A percentile compares a stretch with the other conserved stretches of the same genome.
Conservation (phyloP, 345 rosid genomes). For the Pistacia integerrima region DNA sequence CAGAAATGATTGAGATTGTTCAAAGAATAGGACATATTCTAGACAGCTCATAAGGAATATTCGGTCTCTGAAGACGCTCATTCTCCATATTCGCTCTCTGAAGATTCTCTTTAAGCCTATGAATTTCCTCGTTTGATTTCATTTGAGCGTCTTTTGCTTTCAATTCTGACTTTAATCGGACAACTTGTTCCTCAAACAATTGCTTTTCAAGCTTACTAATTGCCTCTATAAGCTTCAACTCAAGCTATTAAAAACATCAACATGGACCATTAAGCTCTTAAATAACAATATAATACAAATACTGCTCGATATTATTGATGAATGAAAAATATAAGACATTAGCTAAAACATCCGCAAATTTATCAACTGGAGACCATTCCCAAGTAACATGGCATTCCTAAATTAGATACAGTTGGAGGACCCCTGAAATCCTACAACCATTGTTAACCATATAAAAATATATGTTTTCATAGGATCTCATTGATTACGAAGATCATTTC, state of each 20-base stretch:
- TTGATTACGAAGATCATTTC: neutral
- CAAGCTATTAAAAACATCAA: slow-evolving; percentile 48
- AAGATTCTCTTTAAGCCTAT: slow-evolving; percentile 68
- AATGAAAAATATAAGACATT: neutral
- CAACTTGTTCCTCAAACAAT: slow-evolving; percentile 78
- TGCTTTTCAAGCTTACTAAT: slow-evolving; percentile 68
- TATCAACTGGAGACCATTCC: too few relatives aligned
- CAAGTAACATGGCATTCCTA: neutral
- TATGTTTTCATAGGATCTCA: neutral
- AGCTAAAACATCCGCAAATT: neutral
- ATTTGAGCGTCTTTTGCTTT: slow-evolving; percentile 52
- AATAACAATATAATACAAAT: neutral
- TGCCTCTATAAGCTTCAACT: slow-evolving; percentile 73
- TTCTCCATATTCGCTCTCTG: slow-evolving; percentile 69
- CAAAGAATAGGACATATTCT: too few relatives aligned
- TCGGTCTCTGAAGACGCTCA: slow-evolving; percentile 1
- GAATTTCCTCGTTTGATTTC: slow-evolving; percentile 71
- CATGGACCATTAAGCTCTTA: neutral
- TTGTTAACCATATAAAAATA: too few relatives aligned
- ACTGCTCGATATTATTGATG: too few relatives aligned
- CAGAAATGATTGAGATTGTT: too few relatives aligned
- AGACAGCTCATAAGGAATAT: too few relatives aligned
- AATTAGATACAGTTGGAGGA: too few relatives aligned
- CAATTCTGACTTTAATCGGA: slow-evolving; percentile 69
- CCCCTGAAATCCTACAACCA: too few relatives aligned